Percentiles rank a stretch among this genome's conserved stretches.
phyloP scores from a whole-genome alignment of 2,329 filamentous ascomycete species.

The Cercospora zeae-maydis region DNA sequence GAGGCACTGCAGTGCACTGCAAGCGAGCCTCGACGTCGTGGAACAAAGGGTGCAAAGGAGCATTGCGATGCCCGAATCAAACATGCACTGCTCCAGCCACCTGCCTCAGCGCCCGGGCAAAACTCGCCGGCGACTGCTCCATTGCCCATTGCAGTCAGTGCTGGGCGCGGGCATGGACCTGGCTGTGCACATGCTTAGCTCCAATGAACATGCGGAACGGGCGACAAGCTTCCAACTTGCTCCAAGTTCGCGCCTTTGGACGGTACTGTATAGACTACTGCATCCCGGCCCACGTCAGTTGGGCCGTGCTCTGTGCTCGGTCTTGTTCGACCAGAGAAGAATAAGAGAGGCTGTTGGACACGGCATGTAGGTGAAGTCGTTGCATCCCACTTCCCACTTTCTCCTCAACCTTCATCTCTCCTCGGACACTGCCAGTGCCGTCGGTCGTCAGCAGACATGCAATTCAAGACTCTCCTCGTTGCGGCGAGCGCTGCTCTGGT shows the following conservation, averaged over 20 bases:
- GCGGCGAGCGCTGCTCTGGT: constrained; percentile 36
- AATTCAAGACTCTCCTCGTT: constrained; percentile 39
- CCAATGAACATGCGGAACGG: constrained; percentile 9
- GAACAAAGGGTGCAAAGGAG: not conserved
- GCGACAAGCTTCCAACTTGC: constrained; percentile 19
- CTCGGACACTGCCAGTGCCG: not conserved
- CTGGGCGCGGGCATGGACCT: constrained; percentile 11
- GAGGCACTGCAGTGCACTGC: constrained; percentile 1
- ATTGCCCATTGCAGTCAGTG: too few species aligned
- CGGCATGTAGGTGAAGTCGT: constrained; percentile 4
- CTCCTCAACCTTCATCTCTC: not conserved
- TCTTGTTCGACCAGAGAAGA: not conserved
- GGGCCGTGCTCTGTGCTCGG: not conserved
- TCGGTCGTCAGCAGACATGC: constrained; percentile 33
- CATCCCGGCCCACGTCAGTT: constrained; percentile 23
- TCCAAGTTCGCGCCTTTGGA: constrained; percentile 8
- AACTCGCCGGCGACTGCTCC: constrained; percentile 6
- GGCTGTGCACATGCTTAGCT: constrained; percentile 16
- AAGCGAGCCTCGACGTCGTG: not conserved
- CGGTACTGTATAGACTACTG: constrained; percentile 11
- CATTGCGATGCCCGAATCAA: not conserved
- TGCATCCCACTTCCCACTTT: not conserved
- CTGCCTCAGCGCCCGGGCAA: not conserved
- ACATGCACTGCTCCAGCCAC: not conserved
- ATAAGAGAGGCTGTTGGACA: constrained; percentile 2